Conservation (phyloP, 768 basidiomycete genomes). For the Pulveroboletus sp. region DNA sequence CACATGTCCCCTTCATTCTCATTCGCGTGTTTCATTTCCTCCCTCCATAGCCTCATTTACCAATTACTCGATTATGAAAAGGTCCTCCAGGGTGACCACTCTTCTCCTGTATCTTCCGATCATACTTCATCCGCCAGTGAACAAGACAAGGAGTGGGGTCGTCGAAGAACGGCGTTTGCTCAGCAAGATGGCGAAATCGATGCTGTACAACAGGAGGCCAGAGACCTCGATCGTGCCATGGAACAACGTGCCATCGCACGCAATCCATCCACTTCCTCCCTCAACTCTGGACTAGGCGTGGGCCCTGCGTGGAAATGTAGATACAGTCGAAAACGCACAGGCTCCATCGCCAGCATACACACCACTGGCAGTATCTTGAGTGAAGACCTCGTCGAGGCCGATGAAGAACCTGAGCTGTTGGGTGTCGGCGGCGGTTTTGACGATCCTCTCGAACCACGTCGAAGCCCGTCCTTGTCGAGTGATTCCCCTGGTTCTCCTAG, state of each 20-base stretch:
- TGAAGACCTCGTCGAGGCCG: slow-evolving; percentile 79
- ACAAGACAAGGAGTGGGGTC: slow-evolving; percentile 82
- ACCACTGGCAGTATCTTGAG: slow-evolving; percentile 70
- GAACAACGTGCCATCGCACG: slow-evolving; percentile 77
- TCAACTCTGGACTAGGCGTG: slow-evolving; percentile 65
- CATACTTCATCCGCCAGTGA: slow-evolving; percentile 51
- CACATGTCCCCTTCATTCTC: slow-evolving; percentile 30
- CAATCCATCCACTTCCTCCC: slow-evolving; percentile 65
- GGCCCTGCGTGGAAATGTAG: slow-evolving; percentile 63
- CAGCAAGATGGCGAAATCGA: slow-evolving; percentile 48
- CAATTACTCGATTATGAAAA: slow-evolving; percentile 92
- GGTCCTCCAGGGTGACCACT: slow-evolving; percentile 49
- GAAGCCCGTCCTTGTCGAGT: slow-evolving; percentile 34
- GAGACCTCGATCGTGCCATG: slow-evolving; percentile 83
- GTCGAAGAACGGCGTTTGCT: slow-evolving; percentile 53
- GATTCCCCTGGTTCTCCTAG: slow-evolving; percentile 35
- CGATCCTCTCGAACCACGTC: slow-evolving; percentile 31
- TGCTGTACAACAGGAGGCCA: slow-evolving; percentile 73
- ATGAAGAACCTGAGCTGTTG: slow-evolving; percentile 72
- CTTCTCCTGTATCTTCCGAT: slow-evolving; percentile 54
- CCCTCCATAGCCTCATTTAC: slow-evolving; percentile 73
- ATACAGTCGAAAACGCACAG: slow-evolving; percentile 70
- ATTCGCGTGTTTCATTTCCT: slow-evolving; percentile 21
- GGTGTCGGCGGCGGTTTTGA: slow-evolving; percentile 68
- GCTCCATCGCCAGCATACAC: slow-evolving; percentile 68